Evolutionary conservation across 2,329 filamentous ascomycete species (phyloP), one percentile per base, ranked within the genome.

Genomic region (Aspergillus cejpii): DNA sequence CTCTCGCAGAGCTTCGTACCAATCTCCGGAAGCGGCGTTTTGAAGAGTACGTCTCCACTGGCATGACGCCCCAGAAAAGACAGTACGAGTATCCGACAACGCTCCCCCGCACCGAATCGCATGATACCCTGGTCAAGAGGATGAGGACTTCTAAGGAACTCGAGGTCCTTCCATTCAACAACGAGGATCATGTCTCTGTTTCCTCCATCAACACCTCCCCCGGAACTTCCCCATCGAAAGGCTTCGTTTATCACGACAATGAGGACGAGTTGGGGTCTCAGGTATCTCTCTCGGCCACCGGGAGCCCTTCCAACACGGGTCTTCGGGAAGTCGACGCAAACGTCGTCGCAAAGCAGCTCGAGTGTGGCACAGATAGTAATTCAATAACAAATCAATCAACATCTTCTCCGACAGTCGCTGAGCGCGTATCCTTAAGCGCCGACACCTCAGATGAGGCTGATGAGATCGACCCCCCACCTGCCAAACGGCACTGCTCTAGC

Each of bases 1-100:
- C 88, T 6, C 78, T 97, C 5, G 69, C 74, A 20, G 76, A 81
- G 37, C 79, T 98, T 20, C 81, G 87, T 6, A 74, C 81, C 14
- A 77, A 80, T n/a, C 79, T 95, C 37, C 70, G 76, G 12, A 70
- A 67, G 37, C 81, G 83, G 1, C 67, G 74, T 3, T 74, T 97
- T 41, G 76, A 81, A 42, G 89, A 96, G 62, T 97, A 97, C 64
- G 74, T 80, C 28, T 79, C 86, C 0, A 97, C 92, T 0, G 91
- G 92, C 41, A 76, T 84, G 37, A 97, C 92, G 1, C 92, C 92
- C 0, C 80, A 85, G 60, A 92, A 90, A 68, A 72, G 76, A 23
- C 75, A 81, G 41, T 98, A 97, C 66, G 75, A 80, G n/a, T 95
- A 87, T 59, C 86, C 88, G 0, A 85, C 79, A 1, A 73, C 77